phyloP scores from a whole-genome alignment of 2,329 filamentous ascomycete genomes.

The Nemania diffusa region DNA sequence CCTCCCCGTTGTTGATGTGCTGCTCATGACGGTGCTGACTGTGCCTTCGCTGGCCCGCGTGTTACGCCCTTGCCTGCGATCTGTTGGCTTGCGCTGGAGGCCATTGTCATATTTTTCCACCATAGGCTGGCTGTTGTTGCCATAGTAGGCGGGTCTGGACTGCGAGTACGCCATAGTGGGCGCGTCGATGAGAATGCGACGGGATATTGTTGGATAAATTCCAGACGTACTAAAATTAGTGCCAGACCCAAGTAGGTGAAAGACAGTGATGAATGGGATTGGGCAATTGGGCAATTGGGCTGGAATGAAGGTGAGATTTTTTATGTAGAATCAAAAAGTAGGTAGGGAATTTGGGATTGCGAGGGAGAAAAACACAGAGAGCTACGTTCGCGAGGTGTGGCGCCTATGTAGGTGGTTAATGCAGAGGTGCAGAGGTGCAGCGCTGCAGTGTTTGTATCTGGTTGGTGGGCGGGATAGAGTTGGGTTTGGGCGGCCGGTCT shows the following conservation, averaged over 20 bases:
- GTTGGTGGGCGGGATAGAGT: slow-evolving; percentile 32
- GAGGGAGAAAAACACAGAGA: slow-evolving; percentile 24
- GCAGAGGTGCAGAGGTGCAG: not conserved
- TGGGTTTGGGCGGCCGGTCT: slow-evolving; percentile 29
- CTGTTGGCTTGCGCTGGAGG: slow-evolving; percentile 51
- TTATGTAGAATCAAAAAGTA: slow-evolving; percentile 21
- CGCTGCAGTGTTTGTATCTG: slow-evolving; percentile 9
- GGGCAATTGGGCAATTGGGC: slow-evolving; percentile 12
- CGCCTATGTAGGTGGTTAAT: slow-evolving; percentile 11
- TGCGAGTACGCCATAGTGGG: slow-evolving; percentile 62
- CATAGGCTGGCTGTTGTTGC: slow-evolving; percentile 46
- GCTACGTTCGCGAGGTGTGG: not conserved
- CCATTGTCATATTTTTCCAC: slow-evolving; percentile 55
- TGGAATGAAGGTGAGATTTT: slow-evolving; percentile 47
- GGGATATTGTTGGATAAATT: slow-evolving; percentile 12
- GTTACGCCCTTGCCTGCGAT: slow-evolving; percentile 61
- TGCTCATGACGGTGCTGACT: slow-evolving; percentile 84
- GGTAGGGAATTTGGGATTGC: slow-evolving; percentile 14
- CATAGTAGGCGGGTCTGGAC: slow-evolving; percentile 65
- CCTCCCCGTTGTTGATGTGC: slow-evolving; percentile 76
- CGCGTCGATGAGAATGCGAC: slow-evolving; percentile 25
- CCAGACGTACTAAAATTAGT: slow-evolving; percentile 24
- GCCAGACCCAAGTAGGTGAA: slow-evolving; percentile 34
- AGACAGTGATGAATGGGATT: slow-evolving; percentile 16
- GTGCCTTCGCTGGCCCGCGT: slow-evolving; percentile 87